Percentiles rank a stretch among this genome's conserved stretches.
Conservation (phyloP, 306 rosid species). For the cucumber (Cucumis sativus) region DNA sequence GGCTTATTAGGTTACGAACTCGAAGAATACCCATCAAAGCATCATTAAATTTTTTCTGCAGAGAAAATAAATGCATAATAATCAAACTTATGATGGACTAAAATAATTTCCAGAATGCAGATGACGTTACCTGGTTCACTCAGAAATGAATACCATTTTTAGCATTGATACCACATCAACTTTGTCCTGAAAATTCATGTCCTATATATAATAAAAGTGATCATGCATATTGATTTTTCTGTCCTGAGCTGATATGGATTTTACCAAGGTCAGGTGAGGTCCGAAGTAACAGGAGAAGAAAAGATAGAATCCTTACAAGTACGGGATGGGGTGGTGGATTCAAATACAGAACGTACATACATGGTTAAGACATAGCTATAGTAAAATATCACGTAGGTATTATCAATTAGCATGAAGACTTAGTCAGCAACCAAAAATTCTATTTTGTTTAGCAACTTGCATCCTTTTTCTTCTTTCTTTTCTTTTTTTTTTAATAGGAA, state of each 20-base stretch:
- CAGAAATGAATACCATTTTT: background rate
- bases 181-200: slow-evolving; percentile 2
- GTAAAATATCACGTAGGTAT: background rate
- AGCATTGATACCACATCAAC: slow-evolving; percentile 3
- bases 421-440: background rate
- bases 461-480: background rate
- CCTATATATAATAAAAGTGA: background rate
- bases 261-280: background rate
- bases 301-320: background rate
- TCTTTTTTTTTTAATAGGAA: background rate
- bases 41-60: slow-evolving; percentile 82
- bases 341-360: background rate
- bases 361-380: background rate
- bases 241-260: background rate
- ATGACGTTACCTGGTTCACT: background rate
- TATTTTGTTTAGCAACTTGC: background rate
- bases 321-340: background rate
- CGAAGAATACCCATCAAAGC: slow-evolving; percentile 97
- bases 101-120: slow-evolving; percentile 1
- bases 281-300: background rate
- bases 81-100: slow-evolving; percentile 5
- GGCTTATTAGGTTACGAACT: slow-evolving; percentile 76
- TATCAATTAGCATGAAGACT: background rate
- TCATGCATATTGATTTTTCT: background rate
- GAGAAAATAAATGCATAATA: background rate